Evolutionary conservation across 2,329 filamentous ascomycete species (phyloP).

Genomic region (Stagonosporopsis tanaceti): DNA sequence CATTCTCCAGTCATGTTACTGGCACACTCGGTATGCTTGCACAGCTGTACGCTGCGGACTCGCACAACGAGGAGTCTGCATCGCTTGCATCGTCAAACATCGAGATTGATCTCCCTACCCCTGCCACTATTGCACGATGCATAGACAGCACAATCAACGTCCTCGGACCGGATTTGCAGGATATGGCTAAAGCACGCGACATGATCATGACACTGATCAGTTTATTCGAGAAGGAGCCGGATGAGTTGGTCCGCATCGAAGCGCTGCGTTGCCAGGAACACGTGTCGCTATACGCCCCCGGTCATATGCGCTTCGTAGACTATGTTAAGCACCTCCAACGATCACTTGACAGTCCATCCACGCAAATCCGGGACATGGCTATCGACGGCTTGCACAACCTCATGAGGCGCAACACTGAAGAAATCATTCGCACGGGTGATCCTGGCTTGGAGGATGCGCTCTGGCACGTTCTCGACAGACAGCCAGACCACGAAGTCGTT

Average conservation of each 20-base stretch:
- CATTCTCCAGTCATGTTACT: constrained; percentile 88
- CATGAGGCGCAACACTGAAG: constrained; percentile 89
- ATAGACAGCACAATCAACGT: constrained; percentile 98
- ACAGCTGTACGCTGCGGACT: constrained; percentile 89
- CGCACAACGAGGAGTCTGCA: constrained; percentile 84
- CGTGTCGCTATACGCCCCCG: constrained; percentile 88
- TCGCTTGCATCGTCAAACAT: constrained; percentile 87
- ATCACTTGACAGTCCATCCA: constrained; percentile 74
- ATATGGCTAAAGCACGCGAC: constrained; percentile 88
- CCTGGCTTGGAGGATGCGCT: constrained; percentile 86
- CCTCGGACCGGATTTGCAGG: constrained; percentile 91
- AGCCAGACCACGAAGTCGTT: constrained; percentile 79
- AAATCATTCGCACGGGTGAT: constrained; percentile 79
- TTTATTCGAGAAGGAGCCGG: constrained; percentile 80
- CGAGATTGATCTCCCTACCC: constrained; percentile 83
- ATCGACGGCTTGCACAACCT: constrained; percentile 90
- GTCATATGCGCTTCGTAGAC: constrained; percentile 80
- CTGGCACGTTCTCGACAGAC: constrained; percentile 85
- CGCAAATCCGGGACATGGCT: constrained; percentile 77
- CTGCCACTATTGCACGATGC: constrained; percentile 83
- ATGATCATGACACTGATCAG: constrained; percentile 86
- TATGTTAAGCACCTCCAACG: constrained; percentile 86
- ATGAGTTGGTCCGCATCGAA: constrained; percentile 74
- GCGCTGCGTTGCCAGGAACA: constrained; percentile 88
- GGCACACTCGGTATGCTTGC: constrained; percentile 93